phyloP scores from a whole-genome alignment of 2,329 filamentous ascomycete species.

The Apiospora koreana region DNA sequence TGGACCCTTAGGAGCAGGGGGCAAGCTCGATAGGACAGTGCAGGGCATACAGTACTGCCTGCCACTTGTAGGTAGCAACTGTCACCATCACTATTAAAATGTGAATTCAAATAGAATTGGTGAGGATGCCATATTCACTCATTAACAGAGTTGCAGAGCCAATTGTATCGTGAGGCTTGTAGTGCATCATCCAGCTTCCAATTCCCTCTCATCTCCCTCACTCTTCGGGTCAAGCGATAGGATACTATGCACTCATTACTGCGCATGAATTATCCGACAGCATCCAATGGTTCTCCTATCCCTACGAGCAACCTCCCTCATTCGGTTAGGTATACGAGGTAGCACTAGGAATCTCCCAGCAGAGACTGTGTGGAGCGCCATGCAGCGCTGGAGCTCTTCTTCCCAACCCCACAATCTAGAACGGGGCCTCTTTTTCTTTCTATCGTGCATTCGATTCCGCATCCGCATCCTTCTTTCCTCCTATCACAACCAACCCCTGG shows the following conservation, averaged over 20 bases:
- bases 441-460: neutral
- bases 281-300: neutral
- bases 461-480: neutral
- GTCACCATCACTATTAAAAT: no score
- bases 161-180: no score
- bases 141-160: no score
- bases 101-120: no score
- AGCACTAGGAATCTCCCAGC: neutral
- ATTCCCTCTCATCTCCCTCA: no score
- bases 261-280: neutral
- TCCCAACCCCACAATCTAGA: neutral
- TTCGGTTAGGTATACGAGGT: conserved; percentile 5
- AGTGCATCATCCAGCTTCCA: no score
- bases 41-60: neutral
- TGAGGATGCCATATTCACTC: no score
- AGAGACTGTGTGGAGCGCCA: neutral
- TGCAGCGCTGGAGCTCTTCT: neutral
- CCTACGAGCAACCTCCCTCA: neutral
- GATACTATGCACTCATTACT: no score
- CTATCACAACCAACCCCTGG: neutral
- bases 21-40: neutral
- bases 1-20: neutral
- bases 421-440: neutral
- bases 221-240: no score
- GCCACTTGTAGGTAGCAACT: no score